Evolutionary conservation across 2,329 filamentous ascomycete genomes (phyloP).

Genomic region (Cadophora luteo-olivacea): DNA sequence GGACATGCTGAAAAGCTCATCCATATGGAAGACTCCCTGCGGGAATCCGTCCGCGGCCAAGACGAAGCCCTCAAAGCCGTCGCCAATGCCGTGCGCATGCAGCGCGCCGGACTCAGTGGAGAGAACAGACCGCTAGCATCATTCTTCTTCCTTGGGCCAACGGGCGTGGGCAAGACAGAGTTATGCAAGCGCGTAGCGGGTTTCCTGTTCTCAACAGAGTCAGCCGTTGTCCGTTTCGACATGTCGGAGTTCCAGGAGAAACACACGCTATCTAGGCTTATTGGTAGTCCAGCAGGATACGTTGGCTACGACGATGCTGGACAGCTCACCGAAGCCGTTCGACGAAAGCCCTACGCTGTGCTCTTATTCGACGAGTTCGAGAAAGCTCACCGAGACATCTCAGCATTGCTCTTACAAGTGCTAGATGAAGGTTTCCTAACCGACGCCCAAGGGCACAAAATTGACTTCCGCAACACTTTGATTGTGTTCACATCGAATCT

Average conservation of each 20-base stretch:
- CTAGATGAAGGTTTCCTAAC: conserved; percentile 96
- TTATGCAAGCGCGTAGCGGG: conserved; percentile 94
- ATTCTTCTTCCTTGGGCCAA: conserved; percentile 98
- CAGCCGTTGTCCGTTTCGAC: conserved; percentile 91
- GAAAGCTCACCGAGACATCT: conserved; percentile 95
- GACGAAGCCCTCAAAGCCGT: conserved; percentile 93
- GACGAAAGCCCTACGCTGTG: conserved; percentile 93
- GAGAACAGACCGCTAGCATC: conserved; percentile 91
- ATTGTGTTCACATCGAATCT: conserved; percentile 97
- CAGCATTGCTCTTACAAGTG: conserved; percentile 88
- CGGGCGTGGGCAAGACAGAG: conserved; percentile 96
- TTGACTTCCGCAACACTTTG: conserved; percentile 95
- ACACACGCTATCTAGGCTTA: conserved; percentile 91
- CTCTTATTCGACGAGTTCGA: conserved; percentile 97
- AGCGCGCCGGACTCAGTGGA: conserved; percentile 88
- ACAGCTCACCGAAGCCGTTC: conserved; percentile 92
- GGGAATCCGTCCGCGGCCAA: conserved; percentile 86
- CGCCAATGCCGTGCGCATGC: conserved; percentile 90
- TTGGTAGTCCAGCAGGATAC: conserved; percentile 90
- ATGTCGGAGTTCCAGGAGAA: conserved; percentile 99
- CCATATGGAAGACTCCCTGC: conserved; percentile 90
- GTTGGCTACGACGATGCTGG: conserved; percentile 97
- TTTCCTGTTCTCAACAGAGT: conserved; percentile 92
- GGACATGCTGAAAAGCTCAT: conserved; percentile 95
- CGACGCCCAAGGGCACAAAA: conserved; percentile 93